Evolutionary conservation across 306 rosid genomes (phyloP).

Genomic region (Citrullus amarus): DNA sequence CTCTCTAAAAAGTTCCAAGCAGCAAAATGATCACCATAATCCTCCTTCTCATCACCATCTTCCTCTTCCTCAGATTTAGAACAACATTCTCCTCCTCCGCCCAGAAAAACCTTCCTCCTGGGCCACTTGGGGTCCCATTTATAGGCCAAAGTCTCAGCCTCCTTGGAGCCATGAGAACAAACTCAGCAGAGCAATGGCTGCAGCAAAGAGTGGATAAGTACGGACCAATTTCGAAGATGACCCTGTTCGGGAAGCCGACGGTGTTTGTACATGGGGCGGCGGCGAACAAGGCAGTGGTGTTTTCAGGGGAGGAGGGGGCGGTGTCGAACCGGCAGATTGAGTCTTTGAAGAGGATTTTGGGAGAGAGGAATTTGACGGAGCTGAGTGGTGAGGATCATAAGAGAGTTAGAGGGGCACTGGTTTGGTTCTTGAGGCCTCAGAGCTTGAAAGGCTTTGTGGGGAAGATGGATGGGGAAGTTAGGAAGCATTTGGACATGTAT

Average conservation of each 20-base stretch:
- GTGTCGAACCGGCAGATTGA: constrained; percentile 30
- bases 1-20: neutral
- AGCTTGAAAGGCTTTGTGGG: constrained; percentile 46
- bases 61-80: constrained; percentile 22
- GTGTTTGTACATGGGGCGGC: constrained; percentile 57
- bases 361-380: constrained; percentile 39
- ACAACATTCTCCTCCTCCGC: constrained; percentile 6
- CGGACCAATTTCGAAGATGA: constrained; percentile 62
- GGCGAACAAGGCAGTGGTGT: constrained; percentile 54
- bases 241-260: constrained; percentile 61
- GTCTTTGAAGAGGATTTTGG: constrained; percentile 39
- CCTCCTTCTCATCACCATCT: constrained; percentile 21
- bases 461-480: constrained; percentile 50
- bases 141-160: constrained; percentile 62
- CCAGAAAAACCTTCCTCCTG: constrained; percentile 45
- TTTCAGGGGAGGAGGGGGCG: constrained; percentile 11
- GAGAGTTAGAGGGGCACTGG: constrained; percentile 48
- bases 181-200: constrained; percentile 59
- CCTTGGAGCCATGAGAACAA: constrained; percentile 43
- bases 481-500: constrained; percentile 41
- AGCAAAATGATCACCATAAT: constrained; percentile 21
- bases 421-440: constrained; percentile 62
- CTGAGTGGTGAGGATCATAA: constrained; percentile 47
- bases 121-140: constrained; percentile 52
- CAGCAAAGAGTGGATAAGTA: constrained; percentile 35